Base-by-base conservation (phyloP, 768 basidiomycete genomes). In the Termitomyces sp. region DNA sequence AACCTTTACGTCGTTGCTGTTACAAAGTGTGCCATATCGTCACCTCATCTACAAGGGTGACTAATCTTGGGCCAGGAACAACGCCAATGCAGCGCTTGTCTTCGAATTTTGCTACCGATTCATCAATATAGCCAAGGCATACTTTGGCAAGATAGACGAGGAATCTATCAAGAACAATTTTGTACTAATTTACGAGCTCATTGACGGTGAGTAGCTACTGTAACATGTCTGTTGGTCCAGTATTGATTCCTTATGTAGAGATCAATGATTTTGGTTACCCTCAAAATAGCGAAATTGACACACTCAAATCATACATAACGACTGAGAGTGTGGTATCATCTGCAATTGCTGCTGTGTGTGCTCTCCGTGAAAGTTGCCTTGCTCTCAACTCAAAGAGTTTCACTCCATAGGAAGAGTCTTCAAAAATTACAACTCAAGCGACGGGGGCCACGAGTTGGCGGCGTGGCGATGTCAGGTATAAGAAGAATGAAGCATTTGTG, bases 401-500 rank as follows among this genome's bases (percentile, higher is more conserved):
- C 61, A 13, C 2, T 27, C 26, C 63, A 44, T 66, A 96, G 93
- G 97, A 98, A 72, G 95, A 98, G 65, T 96, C 95, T 20, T 91
- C 93, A 14, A 97, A 95, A 72, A 98, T 99, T 61, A 98, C 97
- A 0, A 87, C 85, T 10, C 97, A 99, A 77, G 96, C 97, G 9
- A 99, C 97, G 0, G 97, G 97, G 0, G 89, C 92, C 30, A 98
- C 91, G 33, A 96, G 89, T 70, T 99, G 97, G 97, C 79, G 97
- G 42, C 80, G 95, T 57, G 88, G 85, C 16, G 97, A 98, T 68
- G 95, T 98, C 67, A 96, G 95, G 72, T 98, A 99, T 74, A 91
- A 97, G 79, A 99, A 98, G 82, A 99, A 99, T 64, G 97, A 99
- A 68, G 97, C 97, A 0, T 99, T 98, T 64, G 96, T 99, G n/a